Conservation (phyloP, 2,329 filamentous ascomycete species). For the Aspergillus sp. region DNA sequence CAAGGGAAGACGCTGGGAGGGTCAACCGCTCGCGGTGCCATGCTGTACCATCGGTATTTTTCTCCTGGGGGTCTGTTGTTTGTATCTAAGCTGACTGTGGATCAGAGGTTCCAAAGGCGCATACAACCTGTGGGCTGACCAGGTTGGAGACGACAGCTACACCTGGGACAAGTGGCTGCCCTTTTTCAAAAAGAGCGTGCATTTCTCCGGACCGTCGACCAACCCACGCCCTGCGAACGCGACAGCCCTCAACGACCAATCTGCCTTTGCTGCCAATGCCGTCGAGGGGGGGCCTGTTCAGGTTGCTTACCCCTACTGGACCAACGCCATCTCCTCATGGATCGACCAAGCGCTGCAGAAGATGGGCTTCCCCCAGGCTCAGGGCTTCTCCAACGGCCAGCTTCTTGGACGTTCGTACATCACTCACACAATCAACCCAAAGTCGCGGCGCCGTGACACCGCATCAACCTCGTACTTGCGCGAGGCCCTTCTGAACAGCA, state of each 20-base stretch:
- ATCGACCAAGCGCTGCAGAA: slow-evolving; percentile 13
- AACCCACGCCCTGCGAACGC: slow-evolving; percentile 15
- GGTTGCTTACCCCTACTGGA: slow-evolving; percentile 22
- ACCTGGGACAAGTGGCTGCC: slow-evolving; percentile 17
- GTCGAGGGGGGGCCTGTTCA: slow-evolving; percentile 20
- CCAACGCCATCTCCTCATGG: slow-evolving; percentile 20
- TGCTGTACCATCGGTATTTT: slow-evolving; percentile 19
- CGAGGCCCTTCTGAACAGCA: slow-evolving; percentile 14
- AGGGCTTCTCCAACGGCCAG: slow-evolving; percentile 20
- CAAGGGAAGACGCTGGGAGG: slow-evolving; percentile 20
- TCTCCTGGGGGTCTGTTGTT: no score
- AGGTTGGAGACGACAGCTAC: slow-evolving; percentile 26
- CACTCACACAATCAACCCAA: slow-evolving; percentile 23
- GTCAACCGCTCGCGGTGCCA: slow-evolving; percentile 15
- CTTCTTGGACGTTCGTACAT: slow-evolving; percentile 15
- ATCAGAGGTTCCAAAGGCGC: slow-evolving; percentile 18
- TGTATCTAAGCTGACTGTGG: no score
- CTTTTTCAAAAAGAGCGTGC: slow-evolving; percentile 17
- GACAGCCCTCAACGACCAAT: slow-evolving; percentile 13
- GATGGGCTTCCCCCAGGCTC: slow-evolving; percentile 17
- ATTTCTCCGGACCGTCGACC: slow-evolving; percentile 18
- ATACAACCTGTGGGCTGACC: slow-evolving; percentile 33
- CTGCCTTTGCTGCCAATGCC: slow-evolving; percentile 8
- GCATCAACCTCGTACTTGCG: slow-evolving; percentile 15
- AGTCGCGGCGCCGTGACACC: slow-evolving; percentile 12